phyloP scores from a whole-genome alignment of 2,329 filamentous ascomycete genomes.

The Chrysosporium keratinophilum region DNA sequence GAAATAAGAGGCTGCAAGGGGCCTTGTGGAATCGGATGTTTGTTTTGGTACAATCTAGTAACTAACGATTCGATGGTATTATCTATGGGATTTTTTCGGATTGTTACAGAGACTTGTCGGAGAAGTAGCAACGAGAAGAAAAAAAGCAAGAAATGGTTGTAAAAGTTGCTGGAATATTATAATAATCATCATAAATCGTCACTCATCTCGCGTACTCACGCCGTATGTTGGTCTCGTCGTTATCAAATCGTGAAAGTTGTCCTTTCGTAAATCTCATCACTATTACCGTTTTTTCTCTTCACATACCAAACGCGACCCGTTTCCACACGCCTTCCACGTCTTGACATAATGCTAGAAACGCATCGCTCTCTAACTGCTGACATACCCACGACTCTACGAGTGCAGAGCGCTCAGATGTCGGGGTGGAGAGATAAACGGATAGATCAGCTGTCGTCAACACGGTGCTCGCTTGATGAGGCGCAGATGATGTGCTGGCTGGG shows the following conservation, averaged over 20 bases:
- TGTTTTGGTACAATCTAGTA: too few species aligned
- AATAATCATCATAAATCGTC: too few species aligned
- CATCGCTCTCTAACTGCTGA: slow-evolving; percentile 32
- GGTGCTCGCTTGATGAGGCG: not conserved
- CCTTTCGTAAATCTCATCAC: not conserved
- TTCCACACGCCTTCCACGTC: slow-evolving; percentile 34
- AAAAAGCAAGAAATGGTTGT: too few species aligned
- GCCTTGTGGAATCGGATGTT: too few species aligned
- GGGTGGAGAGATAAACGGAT: slow-evolving; percentile 24
- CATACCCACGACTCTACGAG: slow-evolving; percentile 35
- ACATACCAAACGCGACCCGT: slow-evolving; percentile 30
- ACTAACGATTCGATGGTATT: too few species aligned
- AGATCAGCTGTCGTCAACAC: slow-evolving; percentile 20
- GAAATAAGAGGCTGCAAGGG: too few species aligned
- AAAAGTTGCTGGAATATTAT: too few species aligned
- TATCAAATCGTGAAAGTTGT: not conserved
- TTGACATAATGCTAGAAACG: slow-evolving; percentile 32
- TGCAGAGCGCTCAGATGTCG: slow-evolving; percentile 25
- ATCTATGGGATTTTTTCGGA: too few species aligned
- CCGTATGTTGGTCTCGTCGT: too few species aligned
- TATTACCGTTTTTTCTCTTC: not conserved
- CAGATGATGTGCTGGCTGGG: not conserved
- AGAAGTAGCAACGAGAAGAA: too few species aligned
- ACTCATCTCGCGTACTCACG: too few species aligned
- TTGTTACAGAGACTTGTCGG: too few species aligned